Conservation (phyloP, 1,139 yeast species). For the Suhomyces anneliseae region DNA sequence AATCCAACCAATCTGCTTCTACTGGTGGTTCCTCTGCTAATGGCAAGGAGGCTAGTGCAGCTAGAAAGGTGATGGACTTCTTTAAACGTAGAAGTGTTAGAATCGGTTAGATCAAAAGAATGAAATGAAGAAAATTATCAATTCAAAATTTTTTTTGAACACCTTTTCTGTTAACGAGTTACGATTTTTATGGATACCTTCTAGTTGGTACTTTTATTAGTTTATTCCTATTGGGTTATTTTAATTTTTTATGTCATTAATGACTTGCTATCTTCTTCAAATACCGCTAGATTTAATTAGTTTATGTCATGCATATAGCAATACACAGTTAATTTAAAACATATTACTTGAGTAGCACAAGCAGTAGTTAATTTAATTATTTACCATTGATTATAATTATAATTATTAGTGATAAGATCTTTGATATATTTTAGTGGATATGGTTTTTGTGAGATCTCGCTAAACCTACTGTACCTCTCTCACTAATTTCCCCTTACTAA, state of each 20-base stretch:
- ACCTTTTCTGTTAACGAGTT: conserved; percentile 1
- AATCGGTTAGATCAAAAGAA: conserved; percentile 16
- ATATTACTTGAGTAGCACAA: neutral
- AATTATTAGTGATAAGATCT: no score
- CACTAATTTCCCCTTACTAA: no score
- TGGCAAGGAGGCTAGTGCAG: conserved; percentile 65
- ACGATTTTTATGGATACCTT: conserved; percentile 4
- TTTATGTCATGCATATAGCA: neutral
- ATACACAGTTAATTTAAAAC: neutral
- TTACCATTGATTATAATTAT: no score
- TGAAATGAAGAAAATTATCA: no score
- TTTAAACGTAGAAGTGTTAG: conserved; percentile 73
- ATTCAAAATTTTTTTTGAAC: neutral
- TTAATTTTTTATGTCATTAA: conserved; percentile 5
- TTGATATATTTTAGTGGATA: no score
- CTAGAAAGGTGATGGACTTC: conserved; percentile 77
- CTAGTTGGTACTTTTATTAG: neutral
- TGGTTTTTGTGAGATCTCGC: no score
- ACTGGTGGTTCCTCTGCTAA: conserved; percentile 22
- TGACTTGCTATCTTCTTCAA: conserved; percentile 4
- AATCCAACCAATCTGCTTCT: conserved; percentile 14
- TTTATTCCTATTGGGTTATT: conserved; percentile 1
- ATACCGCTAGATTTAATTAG: neutral
- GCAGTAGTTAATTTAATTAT: neutral
- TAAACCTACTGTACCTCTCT: no score